Evolutionary conservation across 2,329 filamentous ascomycete species (phyloP), one percentile per base, ranked within the genome.

Genomic region (Pseudogymnoascus sp.): DNA sequence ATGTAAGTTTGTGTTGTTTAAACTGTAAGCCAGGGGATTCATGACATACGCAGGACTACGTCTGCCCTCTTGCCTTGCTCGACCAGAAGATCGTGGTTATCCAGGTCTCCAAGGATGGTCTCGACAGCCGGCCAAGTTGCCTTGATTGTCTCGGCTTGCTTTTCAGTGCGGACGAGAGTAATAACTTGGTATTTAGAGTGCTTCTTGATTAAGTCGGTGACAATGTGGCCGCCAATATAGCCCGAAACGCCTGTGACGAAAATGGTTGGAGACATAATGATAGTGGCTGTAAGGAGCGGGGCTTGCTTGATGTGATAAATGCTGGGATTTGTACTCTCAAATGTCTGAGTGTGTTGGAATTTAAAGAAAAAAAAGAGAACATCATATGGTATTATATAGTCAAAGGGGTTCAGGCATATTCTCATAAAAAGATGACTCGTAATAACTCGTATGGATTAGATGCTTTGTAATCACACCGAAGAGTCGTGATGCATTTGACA

Each of bases 181-280:
- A 41, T 43, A 63, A 68, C 64, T 34, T 65, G 57, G 14, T 64
- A 67, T 0, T 65, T 62, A 11, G 67, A 67, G 28, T 67, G 63
- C 51, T 65, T 64, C 31, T 41, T 45, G 2, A 62, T 61, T 21
- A 69, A 41, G 21, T 39, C 62, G 21, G 54, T 21, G 6, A 65
- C 54, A 19, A 66, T 6, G 13, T 68, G 65, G 11, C 68, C 68
- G 1, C 67, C 68, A n/a, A 69, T 65, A 43, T 68, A 69, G 10
- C 68, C 68, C 6, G 67, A 64, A 14, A 62, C 60, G 14, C 68
- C 68, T 16, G 63, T 67, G 25, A 68, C 66, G 31, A 69, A 69
- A 2, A 68, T 62, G 1, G 37, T 54, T 37, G 67, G 63, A 19
- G 67, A 54, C 67, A 68, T 69, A 23, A 41, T 64, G 16, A 61